Conservation (phyloP, 2,329 filamentous ascomycete genomes). For the Sclerotinia glacialis region DNA sequence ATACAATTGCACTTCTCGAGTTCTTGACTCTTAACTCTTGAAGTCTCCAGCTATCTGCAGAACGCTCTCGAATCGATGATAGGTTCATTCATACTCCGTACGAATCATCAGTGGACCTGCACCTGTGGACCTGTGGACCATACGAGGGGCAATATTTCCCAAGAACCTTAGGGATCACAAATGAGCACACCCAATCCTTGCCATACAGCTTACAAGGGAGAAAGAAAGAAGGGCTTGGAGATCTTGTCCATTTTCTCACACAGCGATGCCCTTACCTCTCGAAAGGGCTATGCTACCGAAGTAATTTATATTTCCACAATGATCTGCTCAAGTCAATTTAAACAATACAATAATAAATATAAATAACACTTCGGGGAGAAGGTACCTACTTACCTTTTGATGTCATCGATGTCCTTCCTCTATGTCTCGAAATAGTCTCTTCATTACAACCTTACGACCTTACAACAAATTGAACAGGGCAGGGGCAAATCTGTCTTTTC, state of each 20-base stretch:
- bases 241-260: not conserved
- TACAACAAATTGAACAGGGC: not conserved
- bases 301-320: too few species aligned
- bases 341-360: not conserved
- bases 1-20: too few species aligned
- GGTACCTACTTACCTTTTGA: not conserved
- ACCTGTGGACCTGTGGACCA: not conserved
- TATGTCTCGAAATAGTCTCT: too few species aligned
- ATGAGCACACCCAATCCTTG: not conserved
- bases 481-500: not conserved
- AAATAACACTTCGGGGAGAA: not conserved
- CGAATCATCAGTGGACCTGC: not conserved
- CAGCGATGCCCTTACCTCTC: not conserved
- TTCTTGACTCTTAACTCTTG: too few species aligned
- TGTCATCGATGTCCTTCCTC: not conserved
- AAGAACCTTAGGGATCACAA: not conserved
- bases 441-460: too few species aligned
- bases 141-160: constrained; percentile 6
- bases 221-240: not conserved
- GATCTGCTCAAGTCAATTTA: too few species aligned
- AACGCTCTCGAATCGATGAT: not conserved
- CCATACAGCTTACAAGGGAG: not conserved
- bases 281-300: not conserved
- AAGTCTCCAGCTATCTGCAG: not conserved
- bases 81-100: too few species aligned